Evolutionary conservation across 164 flowering plant genomes (phyloP).

Genomic region (Nymphaea thermarum): DNA sequence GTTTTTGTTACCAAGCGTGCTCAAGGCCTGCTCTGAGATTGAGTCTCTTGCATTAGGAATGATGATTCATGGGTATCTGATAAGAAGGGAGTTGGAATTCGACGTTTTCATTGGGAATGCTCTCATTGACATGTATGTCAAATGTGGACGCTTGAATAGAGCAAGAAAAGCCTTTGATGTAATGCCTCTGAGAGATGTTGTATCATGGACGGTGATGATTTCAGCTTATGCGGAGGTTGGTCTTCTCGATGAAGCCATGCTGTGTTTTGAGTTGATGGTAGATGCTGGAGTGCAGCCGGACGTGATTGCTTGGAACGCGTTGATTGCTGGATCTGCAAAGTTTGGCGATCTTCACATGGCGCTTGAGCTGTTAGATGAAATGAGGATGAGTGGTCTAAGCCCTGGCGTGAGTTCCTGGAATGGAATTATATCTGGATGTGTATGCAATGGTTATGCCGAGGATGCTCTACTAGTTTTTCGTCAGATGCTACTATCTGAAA

Average conservation of each 20-base stretch:
- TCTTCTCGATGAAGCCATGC: conserved; percentile 26
- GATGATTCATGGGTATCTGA: conserved; percentile 34
- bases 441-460: conserved; percentile 23
- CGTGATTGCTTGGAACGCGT: conserved; percentile 39
- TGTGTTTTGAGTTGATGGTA: conserved; percentile 27
- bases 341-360: conserved; percentile 30
- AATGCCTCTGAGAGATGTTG: conserved; percentile 34
- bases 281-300: conserved; percentile 28
- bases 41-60: conserved; percentile 15
- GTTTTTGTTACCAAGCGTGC: conserved; percentile 33
- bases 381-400: conserved; percentile 25
- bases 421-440: conserved; percentile 37
- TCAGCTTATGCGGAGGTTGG: conserved; percentile 27
- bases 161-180: conserved; percentile 24
- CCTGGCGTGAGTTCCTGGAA: conserved; percentile 43
- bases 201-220: conserved; percentile 41
- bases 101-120: conserved; percentile 37
- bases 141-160: conserved; percentile 23
- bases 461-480: conserved; percentile 27
- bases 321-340: conserved; percentile 30
- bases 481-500: conserved; percentile 14
- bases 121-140: conserved; percentile 37
- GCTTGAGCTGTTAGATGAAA: conserved; percentile 19
- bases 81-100: conserved; percentile 12
- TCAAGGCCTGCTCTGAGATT: conserved; percentile 33